phyloP scores from a whole-genome alignment of 2,329 filamentous ascomycete species.

The Blumeria graminis region DNA sequence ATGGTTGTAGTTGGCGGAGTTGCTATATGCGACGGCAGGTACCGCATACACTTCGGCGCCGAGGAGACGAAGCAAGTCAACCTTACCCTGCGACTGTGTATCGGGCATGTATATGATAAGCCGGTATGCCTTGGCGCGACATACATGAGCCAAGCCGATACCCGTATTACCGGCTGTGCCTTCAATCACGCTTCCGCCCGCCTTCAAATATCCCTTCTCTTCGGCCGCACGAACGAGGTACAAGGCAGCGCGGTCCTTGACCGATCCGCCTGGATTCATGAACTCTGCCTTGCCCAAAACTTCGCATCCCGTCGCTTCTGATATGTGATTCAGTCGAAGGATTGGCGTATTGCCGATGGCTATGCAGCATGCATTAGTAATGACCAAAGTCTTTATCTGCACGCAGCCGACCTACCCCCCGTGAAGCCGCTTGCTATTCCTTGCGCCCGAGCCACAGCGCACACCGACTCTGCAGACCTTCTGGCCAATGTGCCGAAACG shows the following conservation, averaged over 20 bases:
- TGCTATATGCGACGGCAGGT: slow-evolving; percentile 83
- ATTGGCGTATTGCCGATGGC: slow-evolving; percentile 95
- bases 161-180: slow-evolving; percentile 95
- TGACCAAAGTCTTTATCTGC: no score
- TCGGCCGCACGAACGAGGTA: slow-evolving; percentile 84
- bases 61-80: slow-evolving; percentile 72
- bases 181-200: slow-evolving; percentile 87
- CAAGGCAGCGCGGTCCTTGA: slow-evolving; percentile 89
- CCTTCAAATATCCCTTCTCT: slow-evolving; percentile 54
- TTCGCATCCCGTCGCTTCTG: slow-evolving; percentile 76
- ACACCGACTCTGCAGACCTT: no score
- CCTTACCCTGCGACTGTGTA: slow-evolving; percentile 94
- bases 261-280: slow-evolving; percentile 87
- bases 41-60: slow-evolving; percentile 93
- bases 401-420: no score
- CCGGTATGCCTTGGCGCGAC: slow-evolving; percentile 73
- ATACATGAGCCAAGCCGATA: slow-evolving; percentile 92
- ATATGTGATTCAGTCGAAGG: slow-evolving; percentile 71
- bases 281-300: slow-evolving; percentile 95
- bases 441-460: no score
- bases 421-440: no score
- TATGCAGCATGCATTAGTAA: slow-evolving; percentile 16
- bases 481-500: no score
- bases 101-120: slow-evolving; percentile 99
- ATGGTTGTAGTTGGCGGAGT: slow-evolving; percentile 95